Base-by-base conservation (phyloP, 176 grass and related monocot genomes). In the Eleusine indica region DNA sequence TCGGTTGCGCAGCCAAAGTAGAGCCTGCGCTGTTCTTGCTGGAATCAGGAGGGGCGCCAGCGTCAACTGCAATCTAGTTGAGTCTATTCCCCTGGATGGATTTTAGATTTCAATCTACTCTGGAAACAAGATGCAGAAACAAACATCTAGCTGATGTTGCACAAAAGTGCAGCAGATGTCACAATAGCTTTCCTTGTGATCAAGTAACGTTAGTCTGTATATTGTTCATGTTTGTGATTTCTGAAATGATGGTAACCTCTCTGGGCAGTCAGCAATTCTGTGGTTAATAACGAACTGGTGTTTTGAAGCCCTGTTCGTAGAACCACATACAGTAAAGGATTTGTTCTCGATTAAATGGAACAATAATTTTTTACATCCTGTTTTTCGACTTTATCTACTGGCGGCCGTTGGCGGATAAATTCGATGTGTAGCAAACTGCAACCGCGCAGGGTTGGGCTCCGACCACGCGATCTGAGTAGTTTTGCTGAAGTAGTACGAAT, bases 11-110 rank as follows among this genome's bases (percentile, higher is more conserved):
- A 8, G 83, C 96, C 25, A 94, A 90, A 83, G 71, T 77, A 68
- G 83, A 87, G 47, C 93, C 89, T 35, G 89, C 96, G 3, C 66
- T 86, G 52, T 90, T 96, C 89, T 53, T 99, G 70, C 77, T 94
- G 81, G 78, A 82, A 30, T 80, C 70, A 71, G 71, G 18, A 82
- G 43, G n/a, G 25, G n/a, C 80, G 21, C 30, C 71, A 49, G 16
- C 25, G 86, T 88, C n/a, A 1, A 12, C 4, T 28, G 38, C 49
- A 78, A 63, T 38, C 66, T 84, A 71, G 74, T 40, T 71, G 47
- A 49, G 79, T 85, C 61, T 64, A 87, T 90, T 79, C 74, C 41
- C 52, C 69, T 85, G 74, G 82, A 64, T 75, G 19, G 56, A 73
- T 62, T 75, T 81, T 70, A 19, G 39, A 81, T 73, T 86, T 81